Evolutionary conservation across 805 yeast genomes (phyloP), one percentile per base, ranked within the genome.

Genomic region (Candida adriatica): DNA sequence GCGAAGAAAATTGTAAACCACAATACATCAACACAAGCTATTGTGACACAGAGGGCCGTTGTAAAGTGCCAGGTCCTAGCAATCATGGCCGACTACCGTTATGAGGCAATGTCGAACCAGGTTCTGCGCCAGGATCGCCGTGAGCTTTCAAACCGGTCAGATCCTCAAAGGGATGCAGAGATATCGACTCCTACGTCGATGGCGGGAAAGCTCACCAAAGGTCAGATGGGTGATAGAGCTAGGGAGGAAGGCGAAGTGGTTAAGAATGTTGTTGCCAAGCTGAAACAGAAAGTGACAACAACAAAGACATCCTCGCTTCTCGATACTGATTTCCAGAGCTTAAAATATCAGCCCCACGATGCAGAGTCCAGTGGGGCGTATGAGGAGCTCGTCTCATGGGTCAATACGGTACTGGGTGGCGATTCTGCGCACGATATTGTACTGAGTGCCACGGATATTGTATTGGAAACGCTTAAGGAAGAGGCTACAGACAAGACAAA

Each of bases 391-490:
- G 56, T 80, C 38, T 53, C 70, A 0, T 74, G 83, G 75, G 71
- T 82, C 4, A 64, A 70, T 6, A 52, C 59, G 3, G 60, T 64
- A 13, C 56, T 82, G 24, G 81, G 79, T 9, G 65, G 64, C 29
- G 96, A 87, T 51, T 72, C 83, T n/a, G 73, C 88, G 7, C 86
- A 81, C 34, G 83, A 75, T 26, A 71, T 76, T 2, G 66, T 86
- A 3, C 51, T 75, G 14, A 79, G 92, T 4, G 83, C 87, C 5
- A 73, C 85, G 2, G 92, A 83, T 50, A 61, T 78, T 4, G 49
- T 78, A 0, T 45, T 84, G 24, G 79, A 71, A 40, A 55, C 68
- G 1, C 45, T 81, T 37, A 75, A 71, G 43, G 62, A 64, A 30
- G 59, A 55, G 2, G 35, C 56, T 1, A 54, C 64, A 1, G 75